Conservation (phyloP, 1,284 basidiomycete species). For the Bjerkandera adusta region DNA sequence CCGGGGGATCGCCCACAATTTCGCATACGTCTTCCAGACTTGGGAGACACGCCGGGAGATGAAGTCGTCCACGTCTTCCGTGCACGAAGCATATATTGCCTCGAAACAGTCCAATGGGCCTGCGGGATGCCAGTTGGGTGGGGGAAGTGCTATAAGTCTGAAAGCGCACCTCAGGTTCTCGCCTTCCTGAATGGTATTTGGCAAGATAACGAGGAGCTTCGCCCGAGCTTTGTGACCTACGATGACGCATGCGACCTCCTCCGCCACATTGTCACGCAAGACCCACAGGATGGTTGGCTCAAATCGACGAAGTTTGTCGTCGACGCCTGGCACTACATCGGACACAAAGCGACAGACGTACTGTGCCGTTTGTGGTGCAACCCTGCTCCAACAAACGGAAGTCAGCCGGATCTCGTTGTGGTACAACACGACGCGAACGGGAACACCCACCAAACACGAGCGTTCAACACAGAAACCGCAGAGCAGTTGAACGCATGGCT, state of each 20-base stretch:
- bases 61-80: slow-evolving; percentile 12
- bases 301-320: slow-evolving; percentile 8
- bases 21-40: neutral
- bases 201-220: slow-evolving; percentile 2
- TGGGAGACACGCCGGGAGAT: slow-evolving; percentile 1
- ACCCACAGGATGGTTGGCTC: slow-evolving; percentile 7
- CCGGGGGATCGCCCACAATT: neutral
- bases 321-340: slow-evolving; percentile 13
- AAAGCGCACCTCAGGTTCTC: slow-evolving; percentile 10
- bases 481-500: slow-evolving; percentile 14
- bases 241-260: slow-evolving; percentile 14
- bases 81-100: slow-evolving; percentile 5
- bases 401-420: slow-evolving; percentile 10
- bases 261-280: slow-evolving; percentile 9
- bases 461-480: slow-evolving; percentile 13
- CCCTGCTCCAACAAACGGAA: slow-evolving; percentile 10
- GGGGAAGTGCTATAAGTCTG: slow-evolving; percentile 14
- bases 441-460: slow-evolving; percentile 6
- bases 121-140: slow-evolving; percentile 14
- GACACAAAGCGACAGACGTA: slow-evolving; percentile 6
- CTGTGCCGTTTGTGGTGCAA: slow-evolving; percentile 10
- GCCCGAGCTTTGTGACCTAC: slow-evolving; percentile 8
- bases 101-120: slow-evolving; percentile 11
- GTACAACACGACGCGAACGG: slow-evolving; percentile 5
- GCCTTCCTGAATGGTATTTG: slow-evolving; percentile 9